A percentile compares a stretch with the other conserved stretches of the same genome.
Conservation (phyloP, 495 filamentous ascomycete species). For the Trichoderma orchidacearum region DNA sequence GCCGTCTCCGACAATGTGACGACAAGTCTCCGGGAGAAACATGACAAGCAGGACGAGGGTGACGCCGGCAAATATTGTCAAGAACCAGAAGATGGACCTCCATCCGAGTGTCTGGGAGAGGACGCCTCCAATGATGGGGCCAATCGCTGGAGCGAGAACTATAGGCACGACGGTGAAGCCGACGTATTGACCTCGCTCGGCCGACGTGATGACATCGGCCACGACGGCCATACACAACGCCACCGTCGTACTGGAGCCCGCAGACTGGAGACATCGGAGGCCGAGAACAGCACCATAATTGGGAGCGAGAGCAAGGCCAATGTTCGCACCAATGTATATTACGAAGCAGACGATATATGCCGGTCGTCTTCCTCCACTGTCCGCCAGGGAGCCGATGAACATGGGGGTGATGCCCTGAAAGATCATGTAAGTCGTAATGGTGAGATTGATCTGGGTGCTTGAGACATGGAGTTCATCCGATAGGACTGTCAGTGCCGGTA, state of each 20-base stretch:
- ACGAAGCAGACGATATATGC: slow-evolving; percentile 39
- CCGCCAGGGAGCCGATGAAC: slow-evolving; percentile 42
- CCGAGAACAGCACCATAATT: slow-evolving; percentile 36
- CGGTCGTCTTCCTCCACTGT: slow-evolving; percentile 39
- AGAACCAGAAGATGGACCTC: slow-evolving; percentile 58
- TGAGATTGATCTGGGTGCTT: slow-evolving; percentile 43
- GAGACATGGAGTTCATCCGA: slow-evolving; percentile 39
- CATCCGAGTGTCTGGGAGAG: slow-evolving; percentile 48
- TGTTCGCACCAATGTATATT: slow-evolving; percentile 42
- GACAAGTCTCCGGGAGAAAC: slow-evolving; percentile 46
- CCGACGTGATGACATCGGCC: slow-evolving; percentile 36
- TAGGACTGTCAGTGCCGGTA: slow-evolving; percentile 48
- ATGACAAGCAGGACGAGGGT: slow-evolving; percentile 27
- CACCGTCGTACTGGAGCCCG: slow-evolving; percentile 36
- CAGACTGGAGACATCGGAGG: slow-evolving; percentile 40
- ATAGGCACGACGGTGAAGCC: slow-evolving; percentile 22
- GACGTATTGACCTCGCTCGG: slow-evolving; percentile 36
- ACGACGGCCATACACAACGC: slow-evolving; percentile 41
- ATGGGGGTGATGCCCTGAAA: slow-evolving; percentile 45
- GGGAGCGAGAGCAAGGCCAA: slow-evolving; percentile 37
- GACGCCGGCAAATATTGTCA: slow-evolving; percentile 35
- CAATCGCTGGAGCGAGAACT: slow-evolving; percentile 33
- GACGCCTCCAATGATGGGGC: slow-evolving; percentile 46
- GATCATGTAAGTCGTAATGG: slow-evolving; percentile 48
- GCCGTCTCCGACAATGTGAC: slow-evolving; percentile 54